phyloP scores from a whole-genome alignment of 345 rosid species.

The Lepidium aucheri region DNA sequence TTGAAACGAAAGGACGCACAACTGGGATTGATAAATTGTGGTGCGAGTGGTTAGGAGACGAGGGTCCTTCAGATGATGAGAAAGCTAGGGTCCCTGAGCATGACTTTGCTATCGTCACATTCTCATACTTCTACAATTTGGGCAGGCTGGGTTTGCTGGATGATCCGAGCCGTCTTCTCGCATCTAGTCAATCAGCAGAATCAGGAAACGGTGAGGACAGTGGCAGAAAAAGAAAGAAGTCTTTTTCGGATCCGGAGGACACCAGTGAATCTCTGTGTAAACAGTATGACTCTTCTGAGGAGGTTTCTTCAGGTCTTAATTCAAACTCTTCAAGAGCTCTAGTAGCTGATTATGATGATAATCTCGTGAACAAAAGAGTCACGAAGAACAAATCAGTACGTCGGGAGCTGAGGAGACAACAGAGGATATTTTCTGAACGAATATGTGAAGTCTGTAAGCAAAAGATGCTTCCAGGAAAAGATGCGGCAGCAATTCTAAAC shows the following conservation, averaged over 20 bases:
- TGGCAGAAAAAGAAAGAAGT: conserved; percentile 51
- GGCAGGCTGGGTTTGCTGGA: conserved; percentile 65
- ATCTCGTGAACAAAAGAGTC: conserved; percentile 42
- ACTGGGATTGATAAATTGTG: conserved; percentile 51
- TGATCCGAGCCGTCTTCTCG: conserved; percentile 45
- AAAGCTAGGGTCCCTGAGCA: conserved; percentile 38
- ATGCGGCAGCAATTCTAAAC: conserved; percentile 73
- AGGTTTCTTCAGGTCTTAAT: conserved; percentile 49
- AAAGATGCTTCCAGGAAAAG: conserved; percentile 81
- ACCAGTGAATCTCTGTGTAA: conserved; percentile 48
- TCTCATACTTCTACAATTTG: conserved; percentile 52
- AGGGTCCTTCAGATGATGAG: conserved; percentile 29
- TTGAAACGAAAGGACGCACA: conserved; percentile 33
- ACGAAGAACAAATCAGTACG: conserved; percentile 54
- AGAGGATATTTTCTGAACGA: conserved; percentile 68
- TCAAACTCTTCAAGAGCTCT: conserved; percentile 40
- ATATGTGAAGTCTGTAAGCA: conserved; percentile 90
- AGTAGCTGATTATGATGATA: conserved; percentile 48
- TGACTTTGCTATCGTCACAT: conserved; percentile 63
- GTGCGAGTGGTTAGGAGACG: conserved; percentile 89
- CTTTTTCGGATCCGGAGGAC: conserved; percentile 82
- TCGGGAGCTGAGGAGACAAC: conserved; percentile 78
- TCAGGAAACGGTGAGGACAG: conserved; percentile 31
- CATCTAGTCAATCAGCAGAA: conserved; percentile 34
- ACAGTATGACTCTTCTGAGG: conserved; percentile 60